Evolutionary conservation across 2,329 filamentous ascomycete genomes (phyloP).

Genomic region (Talaromyces sp.): DNA sequence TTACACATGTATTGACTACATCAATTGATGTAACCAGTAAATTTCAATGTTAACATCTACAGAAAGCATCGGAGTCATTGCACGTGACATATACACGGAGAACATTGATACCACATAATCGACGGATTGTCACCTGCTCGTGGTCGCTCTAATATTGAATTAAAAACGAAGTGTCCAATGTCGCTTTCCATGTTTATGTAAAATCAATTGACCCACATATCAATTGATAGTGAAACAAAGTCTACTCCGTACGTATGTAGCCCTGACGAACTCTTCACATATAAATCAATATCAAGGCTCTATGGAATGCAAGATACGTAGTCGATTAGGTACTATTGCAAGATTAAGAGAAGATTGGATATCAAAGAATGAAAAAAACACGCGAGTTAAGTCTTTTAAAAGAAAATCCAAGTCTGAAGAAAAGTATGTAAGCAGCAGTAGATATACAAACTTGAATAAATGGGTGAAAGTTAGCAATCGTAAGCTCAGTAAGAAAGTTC

Average conservation of each 20-base stretch:
- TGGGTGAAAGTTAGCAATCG: not conserved
- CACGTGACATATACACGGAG: too few relatives aligned
- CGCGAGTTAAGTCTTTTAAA: not conserved
- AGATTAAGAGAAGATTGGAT: not conserved
- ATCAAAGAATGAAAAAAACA: not conserved
- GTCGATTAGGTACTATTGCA: not conserved
- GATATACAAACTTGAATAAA: constrained; percentile 1
- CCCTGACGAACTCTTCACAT: not conserved
- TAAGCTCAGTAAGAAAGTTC: not conserved
- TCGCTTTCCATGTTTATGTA: too few relatives aligned
- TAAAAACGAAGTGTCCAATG: too few relatives aligned
- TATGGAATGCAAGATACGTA: not conserved
- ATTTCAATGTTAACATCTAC: too few relatives aligned
- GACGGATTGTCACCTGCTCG: too few relatives aligned
- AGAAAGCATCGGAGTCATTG: not conserved
- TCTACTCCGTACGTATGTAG: too few relatives aligned
- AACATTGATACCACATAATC: too few relatives aligned
- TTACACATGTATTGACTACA: too few relatives aligned
- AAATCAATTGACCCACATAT: not conserved
- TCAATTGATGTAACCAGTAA: too few relatives aligned
- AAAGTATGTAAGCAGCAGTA: not conserved
- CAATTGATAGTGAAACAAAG: not conserved
- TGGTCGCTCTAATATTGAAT: too few relatives aligned
- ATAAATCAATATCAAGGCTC: too few relatives aligned
- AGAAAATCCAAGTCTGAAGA: not conserved